These are phyloP conservation scores for Venturia pyrina DNA, from an alignment of 2,329 filamentous ascomycete species.

Conservation along the genomic window DNA sequence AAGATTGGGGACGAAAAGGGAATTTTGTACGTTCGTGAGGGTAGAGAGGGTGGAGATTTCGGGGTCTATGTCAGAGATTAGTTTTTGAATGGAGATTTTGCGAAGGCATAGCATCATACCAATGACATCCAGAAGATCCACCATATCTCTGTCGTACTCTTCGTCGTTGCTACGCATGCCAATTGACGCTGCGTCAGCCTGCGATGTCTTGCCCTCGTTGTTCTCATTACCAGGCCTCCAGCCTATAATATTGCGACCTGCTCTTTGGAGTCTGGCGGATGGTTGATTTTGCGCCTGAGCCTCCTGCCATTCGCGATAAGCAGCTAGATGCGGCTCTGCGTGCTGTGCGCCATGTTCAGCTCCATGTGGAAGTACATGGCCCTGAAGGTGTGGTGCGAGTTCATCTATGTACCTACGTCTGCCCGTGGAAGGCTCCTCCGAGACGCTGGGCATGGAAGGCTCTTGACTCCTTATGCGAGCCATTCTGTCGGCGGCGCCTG, in stretches of 20 bases:
- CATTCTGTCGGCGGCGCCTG: slow-evolving; percentile 9
- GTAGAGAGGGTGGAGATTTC: slow-evolving; percentile 76
- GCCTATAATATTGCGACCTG: neutral
- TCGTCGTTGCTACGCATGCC: slow-evolving; percentile 11
- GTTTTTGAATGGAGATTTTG: neutral
- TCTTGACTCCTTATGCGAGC: slow-evolving; percentile 4
- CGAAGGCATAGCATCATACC: slow-evolving; percentile 37
- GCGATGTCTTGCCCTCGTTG: neutral
- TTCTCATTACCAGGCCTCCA: neutral
- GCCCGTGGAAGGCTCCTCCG: neutral
- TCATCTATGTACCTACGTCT: neutral
- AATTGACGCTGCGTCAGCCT: slow-evolving; percentile 5
- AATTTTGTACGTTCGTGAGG: slow-evolving; percentile 83
- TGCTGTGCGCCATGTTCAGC: neutral
- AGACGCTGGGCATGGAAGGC: slow-evolving; percentile 6
- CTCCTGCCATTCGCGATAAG: neutral
- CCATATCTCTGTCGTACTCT: slow-evolving; percentile 53
- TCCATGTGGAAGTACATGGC: neutral
- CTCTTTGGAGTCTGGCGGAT: neutral
- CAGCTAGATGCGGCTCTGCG: neutral
- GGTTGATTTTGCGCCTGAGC: neutral
- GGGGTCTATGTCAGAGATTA: slow-evolving; percentile 47
- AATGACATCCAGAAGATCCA: slow-evolving; percentile 59
- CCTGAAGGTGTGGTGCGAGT: neutral
- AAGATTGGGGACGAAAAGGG: slow-evolving; percentile 75